Base-by-base conservation (phyloP, 176 grass and related monocot species). In the Typha latifolia region DNA sequence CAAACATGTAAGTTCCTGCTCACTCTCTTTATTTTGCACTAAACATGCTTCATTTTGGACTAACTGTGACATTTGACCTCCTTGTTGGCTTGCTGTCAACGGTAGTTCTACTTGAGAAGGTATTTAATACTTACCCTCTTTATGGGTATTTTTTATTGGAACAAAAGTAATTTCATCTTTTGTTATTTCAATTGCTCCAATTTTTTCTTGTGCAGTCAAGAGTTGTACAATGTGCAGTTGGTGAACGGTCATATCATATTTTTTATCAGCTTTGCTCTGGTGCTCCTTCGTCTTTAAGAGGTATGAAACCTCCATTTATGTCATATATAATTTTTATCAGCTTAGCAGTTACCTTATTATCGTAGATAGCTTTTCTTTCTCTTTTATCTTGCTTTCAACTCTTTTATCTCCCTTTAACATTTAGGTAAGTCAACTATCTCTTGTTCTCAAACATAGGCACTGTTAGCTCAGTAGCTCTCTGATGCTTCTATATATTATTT, bases 231-330 rank as follows among this genome's bases (percentile, higher is more conserved):
- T 90, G 71, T 85, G 78, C 83, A 43, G 77, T 90, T 4, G 84
- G 86, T 59, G 94, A 99, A 63, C 78, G 94, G 47, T 93, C 89
- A 18, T 99, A 99, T 76, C 94, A 99, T 81, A 99, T 93, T 50
- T 99, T 99, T 83, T 99, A 99, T 81, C 89, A 99, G 67, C 81
- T 99, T 67, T 99, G 94, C 83, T 84, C 86, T 49, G 94, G 94
- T 74, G 89, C 89, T 64, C 73, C 86, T 43, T 43, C 14, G 0
- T 66, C 79, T 75, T 79, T 99, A 66, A 88, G 67, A 84, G 94
- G 94, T 99, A 84, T 15, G 79, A 47, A 72, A 66, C 72, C 19
- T 64, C 18, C 63, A 47, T 75, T 71, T 29, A 3, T 66, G 14
- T 14, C 49, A 31, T 63, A 1, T 7, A 1, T 7, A n/a, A 14